These are phyloP conservation scores for Beta lomatogona DNA, from an alignment of 179 eudicot species.

Conservation along the genomic window DNA sequence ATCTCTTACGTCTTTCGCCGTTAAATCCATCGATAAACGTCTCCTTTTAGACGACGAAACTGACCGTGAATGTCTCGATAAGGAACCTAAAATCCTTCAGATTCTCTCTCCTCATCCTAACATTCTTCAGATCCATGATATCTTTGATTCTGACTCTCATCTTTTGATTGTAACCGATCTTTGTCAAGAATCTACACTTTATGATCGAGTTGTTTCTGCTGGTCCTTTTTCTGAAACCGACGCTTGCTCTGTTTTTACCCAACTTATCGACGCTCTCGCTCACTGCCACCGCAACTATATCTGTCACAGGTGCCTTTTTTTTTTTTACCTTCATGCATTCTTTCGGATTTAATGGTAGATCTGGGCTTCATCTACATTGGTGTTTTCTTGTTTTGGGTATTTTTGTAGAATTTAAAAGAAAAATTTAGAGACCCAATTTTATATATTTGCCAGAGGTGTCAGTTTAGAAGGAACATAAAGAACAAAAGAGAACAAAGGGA, in stretches of 20 bases:
- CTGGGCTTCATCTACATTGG: not conserved
- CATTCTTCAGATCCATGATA: slow-evolving; percentile 50
- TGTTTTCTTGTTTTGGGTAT: too few species aligned
- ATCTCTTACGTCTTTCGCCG: slow-evolving; percentile 49
- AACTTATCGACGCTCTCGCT: slow-evolving; percentile 50
- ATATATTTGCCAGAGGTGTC: too few species aligned
- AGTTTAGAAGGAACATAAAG: too few species aligned
- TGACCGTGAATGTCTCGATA: slow-evolving; percentile 70
- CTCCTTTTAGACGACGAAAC: slow-evolving; percentile 49
- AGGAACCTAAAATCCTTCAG: slow-evolving; percentile 79
- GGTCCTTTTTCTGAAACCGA: slow-evolving; percentile 47
- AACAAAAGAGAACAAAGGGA: too few species aligned
- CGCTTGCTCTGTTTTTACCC: slow-evolving; percentile 46
- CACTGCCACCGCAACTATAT: slow-evolving; percentile 70
- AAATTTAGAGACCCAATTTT: too few species aligned
- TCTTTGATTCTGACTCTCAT: slow-evolving; percentile 66
- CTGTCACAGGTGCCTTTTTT: slow-evolving; percentile 51
- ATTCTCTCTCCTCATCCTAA: slow-evolving; percentile 57
- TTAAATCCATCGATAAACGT: slow-evolving; percentile 67
- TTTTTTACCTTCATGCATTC: not conserved
- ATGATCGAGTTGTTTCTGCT: slow-evolving; percentile 44
- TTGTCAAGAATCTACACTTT: slow-evolving; percentile 55
- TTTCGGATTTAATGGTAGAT: not conserved
- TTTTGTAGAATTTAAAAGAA: too few species aligned
- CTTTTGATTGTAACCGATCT: slow-evolving; percentile 72